Conservation (phyloP, 2,329 filamentous ascomycete species). For the Pyricularia pennisetigena region DNA sequence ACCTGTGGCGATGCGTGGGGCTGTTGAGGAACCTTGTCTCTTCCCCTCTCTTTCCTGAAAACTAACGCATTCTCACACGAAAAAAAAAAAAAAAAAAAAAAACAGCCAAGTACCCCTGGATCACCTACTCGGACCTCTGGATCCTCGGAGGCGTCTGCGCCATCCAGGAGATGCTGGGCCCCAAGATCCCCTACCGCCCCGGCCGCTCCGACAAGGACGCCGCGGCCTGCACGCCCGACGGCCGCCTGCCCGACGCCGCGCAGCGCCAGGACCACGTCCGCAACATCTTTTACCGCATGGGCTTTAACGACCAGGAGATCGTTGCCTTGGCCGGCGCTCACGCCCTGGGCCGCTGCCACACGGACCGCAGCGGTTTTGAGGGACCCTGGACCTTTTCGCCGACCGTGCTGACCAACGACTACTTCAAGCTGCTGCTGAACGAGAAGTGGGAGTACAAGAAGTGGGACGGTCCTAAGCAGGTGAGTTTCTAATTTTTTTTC, state of each 20-base stretch:
- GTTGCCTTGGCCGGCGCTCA: conserved; percentile 82
- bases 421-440: conserved; percentile 74
- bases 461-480: conserved; percentile 81
- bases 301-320: conserved; percentile 94
- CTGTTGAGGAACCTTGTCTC: no score
- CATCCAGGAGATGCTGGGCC: conserved; percentile 93
- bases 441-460: conserved; percentile 91
- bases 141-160: conserved; percentile 77
- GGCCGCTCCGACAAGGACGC: conserved; percentile 74
- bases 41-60: neutral
- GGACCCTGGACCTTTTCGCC: conserved; percentile 92
- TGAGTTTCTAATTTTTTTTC: conserved; percentile 14
- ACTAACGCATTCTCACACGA: conserved; percentile 11
- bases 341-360: conserved; percentile 79
- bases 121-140: conserved; percentile 94
- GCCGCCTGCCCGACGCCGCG: conserved; percentile 63
- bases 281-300: conserved; percentile 92
- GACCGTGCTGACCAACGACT: conserved; percentile 90
- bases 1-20: neutral
- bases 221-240: conserved; percentile 83
- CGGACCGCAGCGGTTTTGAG: conserved; percentile 75
- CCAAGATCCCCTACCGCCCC: conserved; percentile 77
- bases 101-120: conserved; percentile 79
- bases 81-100: neutral
- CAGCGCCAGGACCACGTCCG: conserved; percentile 77